Conservation (phyloP, 208 protist genomes). For the Leishmania tarentolae region DNA sequence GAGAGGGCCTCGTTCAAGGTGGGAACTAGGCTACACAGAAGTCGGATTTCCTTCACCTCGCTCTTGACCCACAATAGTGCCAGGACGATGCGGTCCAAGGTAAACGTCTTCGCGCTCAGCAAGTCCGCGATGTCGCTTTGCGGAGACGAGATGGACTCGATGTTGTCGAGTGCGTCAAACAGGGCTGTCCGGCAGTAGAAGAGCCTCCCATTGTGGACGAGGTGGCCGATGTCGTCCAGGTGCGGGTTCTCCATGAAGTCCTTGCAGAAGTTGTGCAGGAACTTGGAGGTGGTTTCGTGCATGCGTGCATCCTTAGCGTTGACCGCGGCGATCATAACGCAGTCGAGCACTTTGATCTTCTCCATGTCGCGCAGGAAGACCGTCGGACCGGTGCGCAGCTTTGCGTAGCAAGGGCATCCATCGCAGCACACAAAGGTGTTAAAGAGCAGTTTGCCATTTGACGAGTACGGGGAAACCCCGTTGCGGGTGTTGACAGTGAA, state of each 20-base stretch:
- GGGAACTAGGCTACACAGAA: conserved; percentile 45
- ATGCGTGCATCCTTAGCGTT: conserved; percentile 55
- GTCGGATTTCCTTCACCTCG: conserved; percentile 51
- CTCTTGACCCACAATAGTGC: conserved; percentile 61
- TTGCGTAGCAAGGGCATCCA: conserved; percentile 63
- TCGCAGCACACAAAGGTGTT: conserved; percentile 79
- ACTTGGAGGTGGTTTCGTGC: conserved; percentile 46
- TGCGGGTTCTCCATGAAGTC: conserved; percentile 62
- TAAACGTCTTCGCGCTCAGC: conserved; percentile 29
- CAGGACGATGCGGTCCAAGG: conserved; percentile 50
- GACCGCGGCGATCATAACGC: conserved; percentile 69
- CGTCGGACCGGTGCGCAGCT: conserved; percentile 54
- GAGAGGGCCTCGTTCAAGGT: conserved; percentile 48
- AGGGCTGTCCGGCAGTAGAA: conserved; percentile 65
- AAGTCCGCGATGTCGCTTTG: conserved; percentile 23
- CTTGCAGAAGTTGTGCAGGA: conserved; percentile 44
- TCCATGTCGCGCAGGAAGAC: conserved; percentile 76
- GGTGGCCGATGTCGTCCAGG: conserved; percentile 49
- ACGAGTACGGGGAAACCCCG: conserved; percentile 28
- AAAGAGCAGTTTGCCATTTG: conserved; percentile 38
- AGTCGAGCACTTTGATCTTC: conserved; percentile 81
- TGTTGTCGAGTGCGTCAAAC: conserved; percentile 54
- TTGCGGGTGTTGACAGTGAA: conserved; percentile 57
- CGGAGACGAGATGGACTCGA: conserved; percentile 38
- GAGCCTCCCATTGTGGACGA: conserved; percentile 74